Conservation (phyloP, 805 yeast genomes). For the Dipodascus albidus region DNA sequence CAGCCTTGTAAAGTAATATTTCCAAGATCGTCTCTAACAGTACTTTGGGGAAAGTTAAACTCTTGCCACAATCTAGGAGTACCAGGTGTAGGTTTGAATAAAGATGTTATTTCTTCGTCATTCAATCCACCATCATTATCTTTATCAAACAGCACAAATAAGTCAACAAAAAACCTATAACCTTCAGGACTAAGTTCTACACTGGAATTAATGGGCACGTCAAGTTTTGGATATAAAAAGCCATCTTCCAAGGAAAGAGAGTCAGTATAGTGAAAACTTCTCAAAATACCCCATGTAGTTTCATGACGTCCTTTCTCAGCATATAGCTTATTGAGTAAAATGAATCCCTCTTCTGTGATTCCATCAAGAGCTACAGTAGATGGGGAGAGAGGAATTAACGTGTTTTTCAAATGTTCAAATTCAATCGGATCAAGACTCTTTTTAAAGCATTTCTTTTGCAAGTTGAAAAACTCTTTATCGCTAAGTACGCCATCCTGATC, state of each 20-base stretch:
- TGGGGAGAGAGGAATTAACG: constrained; percentile 26
- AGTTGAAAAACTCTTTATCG: constrained; percentile 53
- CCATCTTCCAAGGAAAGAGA: constrained; percentile 75
- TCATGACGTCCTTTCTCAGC: constrained; percentile 93
- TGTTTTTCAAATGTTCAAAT: constrained; percentile 29
- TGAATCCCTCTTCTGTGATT: constrained; percentile 61
- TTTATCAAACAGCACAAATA: constrained; percentile 77
- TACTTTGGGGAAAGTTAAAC: constrained; percentile 72
- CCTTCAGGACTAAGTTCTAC: constrained; percentile 92
- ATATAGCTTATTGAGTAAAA: constrained; percentile 65
- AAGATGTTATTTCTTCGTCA: constrained; percentile 50
- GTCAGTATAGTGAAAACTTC: constrained; percentile 86
- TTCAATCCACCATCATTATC: constrained; percentile 96
- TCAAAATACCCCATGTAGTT: constrained; percentile 88
- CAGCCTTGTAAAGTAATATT: constrained; percentile 92
- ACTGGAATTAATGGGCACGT: constrained; percentile 60
- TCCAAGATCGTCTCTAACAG: constrained; percentile 85
- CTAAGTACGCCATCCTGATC: constrained; percentile 82
- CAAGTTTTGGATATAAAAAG: constrained; percentile 67
- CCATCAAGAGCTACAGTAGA: constrained; percentile 33
- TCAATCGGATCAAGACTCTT: constrained; percentile 35
- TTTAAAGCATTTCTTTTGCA: constrained; percentile 70
- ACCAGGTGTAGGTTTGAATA: constrained; percentile 89
- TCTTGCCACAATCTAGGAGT: constrained; percentile 81
- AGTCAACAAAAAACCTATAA: constrained; percentile 80